Evolutionary conservation across 1,284 basidiomycete genomes (phyloP), one percentile per base, ranked within the genome.

Genomic region (Phylloboletellus chloephorus): DNA sequence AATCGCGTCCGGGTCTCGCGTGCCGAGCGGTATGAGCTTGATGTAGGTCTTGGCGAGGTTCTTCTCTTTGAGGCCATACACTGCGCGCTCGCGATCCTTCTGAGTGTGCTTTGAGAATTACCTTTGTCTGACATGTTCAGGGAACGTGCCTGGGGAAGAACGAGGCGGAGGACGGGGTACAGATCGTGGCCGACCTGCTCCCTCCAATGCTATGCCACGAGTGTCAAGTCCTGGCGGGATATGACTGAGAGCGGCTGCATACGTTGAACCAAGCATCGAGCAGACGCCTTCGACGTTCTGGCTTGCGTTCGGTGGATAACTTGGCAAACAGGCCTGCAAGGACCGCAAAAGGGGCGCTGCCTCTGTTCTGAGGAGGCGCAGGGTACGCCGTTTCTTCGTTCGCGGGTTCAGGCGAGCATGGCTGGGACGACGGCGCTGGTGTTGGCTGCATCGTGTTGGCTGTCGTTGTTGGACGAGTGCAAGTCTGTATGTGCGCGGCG

Each of bases 1-100:
- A 38, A 84, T 73, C 0, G 90, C 85, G 50, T 91, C 86, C 2
- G 81, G 81, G 43, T 87, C 84, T 56, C 80, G 79, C 56, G 67
- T 74, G 35, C 83, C 79, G 1, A 97, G 69, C 0, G 88, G 88
- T 28, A 97, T 85, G 0, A 93, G 73, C 47, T 87, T 84, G 65
- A 93, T 89, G 58, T 93, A 94, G 8, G 78, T 80, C 63, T 90
- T 93, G 3, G 91, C 91, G 2, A 97, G 68, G 54, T 86, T 87
- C 63, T 86, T 85, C 67, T 97, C 94, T 61, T 96, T 96, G 49
- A 95, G 63, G 7, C 88, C 88, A 63, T 96, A 97, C 0, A 91
- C 82, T 0, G 88, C 76, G 37, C 93, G 78, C 50, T 95, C 89
- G 24, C 85, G 75, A 60, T 97, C 93, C 75, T 90, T 87, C 91